Conservation (phyloP, 2,329 filamentous ascomycete species). For the Alternaria dauci region DNA sequence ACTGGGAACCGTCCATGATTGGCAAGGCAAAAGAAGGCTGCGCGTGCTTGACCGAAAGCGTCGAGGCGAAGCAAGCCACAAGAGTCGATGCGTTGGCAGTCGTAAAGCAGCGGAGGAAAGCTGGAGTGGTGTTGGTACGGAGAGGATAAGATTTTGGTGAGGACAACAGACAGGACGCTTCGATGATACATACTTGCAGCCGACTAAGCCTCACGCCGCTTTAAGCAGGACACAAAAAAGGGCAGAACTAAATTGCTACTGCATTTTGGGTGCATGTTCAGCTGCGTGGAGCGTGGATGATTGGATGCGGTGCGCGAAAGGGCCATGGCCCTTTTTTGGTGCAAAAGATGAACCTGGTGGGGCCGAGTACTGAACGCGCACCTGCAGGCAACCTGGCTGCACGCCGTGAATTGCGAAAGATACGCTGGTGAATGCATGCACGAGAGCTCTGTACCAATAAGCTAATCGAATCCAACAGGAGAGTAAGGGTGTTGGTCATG, state of each 20-base stretch:
- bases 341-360: not conserved
- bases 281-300: not conserved
- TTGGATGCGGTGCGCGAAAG: not conserved
- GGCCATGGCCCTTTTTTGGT: constrained; percentile 10
- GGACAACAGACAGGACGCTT: not conserved
- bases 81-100: not conserved
- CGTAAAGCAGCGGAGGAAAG: constrained; percentile 3
- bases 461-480: not conserved
- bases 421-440: not conserved
- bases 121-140: not conserved
- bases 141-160: not conserved
- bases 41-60: not conserved
- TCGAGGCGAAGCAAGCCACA: not conserved
- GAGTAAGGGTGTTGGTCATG: not conserved
- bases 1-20: not conserved
- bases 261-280: not conserved
- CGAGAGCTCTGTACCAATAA: accelerated
- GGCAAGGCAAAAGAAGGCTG: not conserved
- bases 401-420: not conserved
- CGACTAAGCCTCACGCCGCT: not conserved
- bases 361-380: not conserved
- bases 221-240: not conserved
- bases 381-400: accelerated
- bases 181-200: not conserved
- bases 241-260: not conserved